Evolutionary conservation across 1,139 yeast genomes (phyloP).

Genomic region (Saccharomyces pastorianus): DNA sequence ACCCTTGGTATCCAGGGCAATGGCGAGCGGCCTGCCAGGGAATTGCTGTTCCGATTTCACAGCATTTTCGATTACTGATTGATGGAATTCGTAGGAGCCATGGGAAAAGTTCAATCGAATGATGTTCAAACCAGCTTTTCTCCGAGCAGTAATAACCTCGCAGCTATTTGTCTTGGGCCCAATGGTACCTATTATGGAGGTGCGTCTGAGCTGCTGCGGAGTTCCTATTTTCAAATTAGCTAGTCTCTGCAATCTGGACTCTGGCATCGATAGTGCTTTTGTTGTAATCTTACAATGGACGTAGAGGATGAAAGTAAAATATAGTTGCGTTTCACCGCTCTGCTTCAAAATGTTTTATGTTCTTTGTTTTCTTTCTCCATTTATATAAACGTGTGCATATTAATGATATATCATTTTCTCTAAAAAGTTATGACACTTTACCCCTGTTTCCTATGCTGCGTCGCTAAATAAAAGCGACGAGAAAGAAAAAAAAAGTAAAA

Average conservation of each 20-base stretch:
- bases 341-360: no score
- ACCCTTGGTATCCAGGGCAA: slow-evolving; percentile 98
- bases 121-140: slow-evolving; percentile 95
- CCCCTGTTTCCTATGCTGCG: background rate
- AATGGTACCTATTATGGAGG: slow-evolving; percentile 95
- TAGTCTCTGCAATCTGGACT: slow-evolving; percentile 61
- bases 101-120: slow-evolving; percentile 98
- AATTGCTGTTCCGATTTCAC: slow-evolving; percentile 85
- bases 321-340: background rate
- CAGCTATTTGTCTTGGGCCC: slow-evolving; percentile 94
- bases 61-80: slow-evolving; percentile 90
- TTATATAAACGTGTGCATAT: background rate
- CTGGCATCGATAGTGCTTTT: slow-evolving; percentile 15
- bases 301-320: background rate
- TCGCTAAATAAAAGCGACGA: background rate
- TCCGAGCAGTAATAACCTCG: slow-evolving; percentile 74
- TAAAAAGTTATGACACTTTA: background rate
- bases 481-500: background rate
- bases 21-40: slow-evolving; percentile 94
- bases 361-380: background rate
- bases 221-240: slow-evolving; percentile 73
- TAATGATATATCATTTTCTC: background rate
- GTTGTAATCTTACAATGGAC: background rate
- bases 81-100: slow-evolving; percentile 95
- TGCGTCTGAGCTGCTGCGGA: slow-evolving; percentile 79